These are phyloP conservation scores for Quercus parvula DNA, from an alignment of 306 rosid genomes.

Conservation along the genomic window DNA sequence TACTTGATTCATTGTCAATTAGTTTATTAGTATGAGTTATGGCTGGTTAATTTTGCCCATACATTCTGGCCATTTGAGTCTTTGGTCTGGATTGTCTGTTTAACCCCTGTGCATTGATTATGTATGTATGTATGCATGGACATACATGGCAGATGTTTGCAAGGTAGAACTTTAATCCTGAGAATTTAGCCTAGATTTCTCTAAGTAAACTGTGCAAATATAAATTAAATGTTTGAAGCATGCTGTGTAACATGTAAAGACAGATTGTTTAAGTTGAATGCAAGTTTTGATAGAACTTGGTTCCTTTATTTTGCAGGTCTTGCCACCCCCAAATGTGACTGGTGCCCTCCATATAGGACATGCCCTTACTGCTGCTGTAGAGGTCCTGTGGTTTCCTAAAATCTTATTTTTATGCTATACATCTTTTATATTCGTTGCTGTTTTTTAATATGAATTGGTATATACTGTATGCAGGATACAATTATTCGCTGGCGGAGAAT, in stretches of 20 bases:
- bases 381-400: constrained; percentile 43
- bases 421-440: not conserved
- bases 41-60: not conserved
- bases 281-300: not conserved
- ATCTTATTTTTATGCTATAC: constrained; percentile 6
- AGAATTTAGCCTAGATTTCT: not conserved
- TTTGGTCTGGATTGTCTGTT: not conserved
- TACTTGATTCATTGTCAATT: not conserved
- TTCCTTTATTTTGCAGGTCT: constrained; percentile 50
- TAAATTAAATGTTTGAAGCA: no score
- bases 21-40: not conserved
- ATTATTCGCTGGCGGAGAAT: constrained; percentile 94
- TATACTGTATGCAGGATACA: constrained; percentile 64
- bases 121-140: not conserved
- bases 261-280: not conserved
- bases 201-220: not conserved
- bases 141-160: not conserved
- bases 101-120: not conserved
- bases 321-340: constrained; percentile 96
- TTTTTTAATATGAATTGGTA: constrained; percentile 4
- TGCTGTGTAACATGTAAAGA: not conserved
- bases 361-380: constrained; percentile 90
- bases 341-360: constrained; percentile 98
- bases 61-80: not conserved
- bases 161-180: not conserved